Evolutionary conservation across 176 grass and related monocot species (phyloP).

Genomic region (Cocos nucifera): DNA sequence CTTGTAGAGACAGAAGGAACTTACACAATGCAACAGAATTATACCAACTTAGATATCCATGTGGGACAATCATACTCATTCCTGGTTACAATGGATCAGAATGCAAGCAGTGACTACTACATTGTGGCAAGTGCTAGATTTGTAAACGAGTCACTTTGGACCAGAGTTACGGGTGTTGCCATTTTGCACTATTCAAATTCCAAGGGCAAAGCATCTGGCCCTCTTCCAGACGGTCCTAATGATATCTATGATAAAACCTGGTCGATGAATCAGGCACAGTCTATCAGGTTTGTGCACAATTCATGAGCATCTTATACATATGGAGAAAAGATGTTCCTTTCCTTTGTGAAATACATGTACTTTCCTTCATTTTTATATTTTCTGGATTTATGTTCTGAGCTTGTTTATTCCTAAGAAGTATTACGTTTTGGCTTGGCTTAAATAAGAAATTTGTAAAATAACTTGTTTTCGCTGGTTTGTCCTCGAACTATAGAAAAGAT

Average conservation of each 20-base stretch:
- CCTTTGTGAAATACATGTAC: constrained; percentile 6
- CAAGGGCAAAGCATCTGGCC: constrained; percentile 70
- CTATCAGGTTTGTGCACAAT: constrained; percentile 62
- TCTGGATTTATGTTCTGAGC: too few relatives aligned
- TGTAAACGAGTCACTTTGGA: constrained; percentile 73
- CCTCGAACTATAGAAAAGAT: too few relatives aligned
- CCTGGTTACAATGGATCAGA: constrained; percentile 91
- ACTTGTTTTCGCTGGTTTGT: too few relatives aligned
- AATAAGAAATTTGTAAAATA: too few relatives aligned
- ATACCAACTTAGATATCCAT: constrained; percentile 83
- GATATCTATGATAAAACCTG: constrained; percentile 81
- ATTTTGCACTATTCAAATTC: constrained; percentile 91
- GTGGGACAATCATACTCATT: constrained; percentile 95
- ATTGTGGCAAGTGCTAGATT: constrained; percentile 84
- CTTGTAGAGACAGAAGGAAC: constrained; percentile 83
- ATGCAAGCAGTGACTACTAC: constrained; percentile 88
- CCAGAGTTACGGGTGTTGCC: constrained; percentile 73
- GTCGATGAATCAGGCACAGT: constrained; percentile 92
- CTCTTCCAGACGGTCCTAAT: constrained; percentile 83
- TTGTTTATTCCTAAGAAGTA: too few relatives aligned
- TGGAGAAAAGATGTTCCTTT: too few relatives aligned
- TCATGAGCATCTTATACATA: too few relatives aligned
- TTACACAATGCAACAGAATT: constrained; percentile 83
- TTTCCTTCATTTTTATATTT: neutral
- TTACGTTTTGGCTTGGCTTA: too few relatives aligned